Conservation (phyloP, 371 early-diverging fungal species). For the Dichotomocladium elegans region DNA sequence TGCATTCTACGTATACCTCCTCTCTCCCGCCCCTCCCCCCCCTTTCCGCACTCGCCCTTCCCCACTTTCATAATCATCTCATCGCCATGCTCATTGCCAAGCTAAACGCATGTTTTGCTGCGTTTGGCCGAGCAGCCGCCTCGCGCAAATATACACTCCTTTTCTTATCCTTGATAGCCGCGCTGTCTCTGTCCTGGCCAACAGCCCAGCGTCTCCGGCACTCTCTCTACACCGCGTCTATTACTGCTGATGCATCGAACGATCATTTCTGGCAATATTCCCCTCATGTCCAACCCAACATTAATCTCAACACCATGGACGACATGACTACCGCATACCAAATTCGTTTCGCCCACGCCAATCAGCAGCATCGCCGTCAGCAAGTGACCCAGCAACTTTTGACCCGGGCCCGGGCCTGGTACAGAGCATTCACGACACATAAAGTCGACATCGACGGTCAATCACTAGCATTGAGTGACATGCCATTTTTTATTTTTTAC, state of each 20-base stretch:
- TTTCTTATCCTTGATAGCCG: conserved; percentile 7
- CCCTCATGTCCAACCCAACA: conserved; percentile 25
- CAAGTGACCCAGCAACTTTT: conserved; percentile 2
- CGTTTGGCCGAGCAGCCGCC: conserved; percentile 4
- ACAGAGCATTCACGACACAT: background rate
- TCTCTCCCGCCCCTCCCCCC: background rate
- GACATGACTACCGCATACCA: conserved; percentile 28
- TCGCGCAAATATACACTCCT: background rate
- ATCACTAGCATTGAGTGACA: conserved; percentile 5
- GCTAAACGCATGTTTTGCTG: conserved; percentile 7
- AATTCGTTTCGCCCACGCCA: conserved; percentile 32
- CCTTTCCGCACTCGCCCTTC: background rate
- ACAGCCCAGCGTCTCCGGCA: conserved; percentile 5
- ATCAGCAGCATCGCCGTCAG: background rate
- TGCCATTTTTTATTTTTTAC: conserved; percentile 30
- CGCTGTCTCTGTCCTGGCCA: conserved; percentile 2
- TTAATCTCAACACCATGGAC: conserved; percentile 5
- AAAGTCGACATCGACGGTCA: conserved; percentile 1
- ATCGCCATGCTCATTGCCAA: conserved; percentile 17
- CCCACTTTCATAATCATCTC: conserved; percentile 41
- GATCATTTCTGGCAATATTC: conserved; percentile 36
- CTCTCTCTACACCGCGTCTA: conserved; percentile 10
- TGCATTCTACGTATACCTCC: too few relatives aligned
- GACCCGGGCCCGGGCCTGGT: conserved; percentile 8
- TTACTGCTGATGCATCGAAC: conserved; percentile 15